Evolutionary conservation across 2,329 filamentous ascomycete species (phyloP).

Genomic region (Cercospora berteroae): DNA sequence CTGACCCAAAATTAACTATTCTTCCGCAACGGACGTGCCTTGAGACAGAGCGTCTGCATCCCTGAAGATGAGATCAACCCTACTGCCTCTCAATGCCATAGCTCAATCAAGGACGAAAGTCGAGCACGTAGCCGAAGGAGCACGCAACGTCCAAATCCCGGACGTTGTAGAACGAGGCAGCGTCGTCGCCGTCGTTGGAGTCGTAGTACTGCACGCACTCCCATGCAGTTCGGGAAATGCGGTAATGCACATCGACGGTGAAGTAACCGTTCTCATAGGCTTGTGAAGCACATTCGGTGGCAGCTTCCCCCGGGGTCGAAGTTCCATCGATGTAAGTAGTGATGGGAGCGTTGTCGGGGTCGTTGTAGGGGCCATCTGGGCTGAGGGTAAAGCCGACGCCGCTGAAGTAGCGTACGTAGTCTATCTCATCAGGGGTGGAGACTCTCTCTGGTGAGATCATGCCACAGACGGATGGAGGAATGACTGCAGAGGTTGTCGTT

Average conservation of each 20-base stretch:
- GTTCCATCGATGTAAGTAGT: background rate
- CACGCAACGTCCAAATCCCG: background rate
- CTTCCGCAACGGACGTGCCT: background rate
- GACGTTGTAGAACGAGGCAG: background rate
- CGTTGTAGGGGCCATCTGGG: background rate
- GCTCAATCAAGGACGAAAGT: background rate
- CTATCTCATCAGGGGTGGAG: background rate
- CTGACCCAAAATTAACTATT: background rate
- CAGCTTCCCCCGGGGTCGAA: background rate
- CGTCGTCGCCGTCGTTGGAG: background rate
- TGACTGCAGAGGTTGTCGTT: background rate
- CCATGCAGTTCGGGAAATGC: background rate
- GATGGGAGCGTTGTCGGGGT: background rate
- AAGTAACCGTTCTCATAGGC: background rate
- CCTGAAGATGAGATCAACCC: background rate
- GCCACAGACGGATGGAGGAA: background rate
- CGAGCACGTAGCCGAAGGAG: background rate
- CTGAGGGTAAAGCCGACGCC: background rate
- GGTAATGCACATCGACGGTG: background rate
- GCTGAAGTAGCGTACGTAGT: background rate
- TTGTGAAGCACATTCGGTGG: background rate
- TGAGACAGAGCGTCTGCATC: background rate
- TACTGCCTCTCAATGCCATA: background rate
- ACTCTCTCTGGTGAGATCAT: background rate
- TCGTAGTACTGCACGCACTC: background rate